Evolutionary conservation across 2,329 filamentous ascomycete genomes (phyloP), one percentile per base, ranked within the genome.

Genomic region (Amphichorda felina): DNA sequence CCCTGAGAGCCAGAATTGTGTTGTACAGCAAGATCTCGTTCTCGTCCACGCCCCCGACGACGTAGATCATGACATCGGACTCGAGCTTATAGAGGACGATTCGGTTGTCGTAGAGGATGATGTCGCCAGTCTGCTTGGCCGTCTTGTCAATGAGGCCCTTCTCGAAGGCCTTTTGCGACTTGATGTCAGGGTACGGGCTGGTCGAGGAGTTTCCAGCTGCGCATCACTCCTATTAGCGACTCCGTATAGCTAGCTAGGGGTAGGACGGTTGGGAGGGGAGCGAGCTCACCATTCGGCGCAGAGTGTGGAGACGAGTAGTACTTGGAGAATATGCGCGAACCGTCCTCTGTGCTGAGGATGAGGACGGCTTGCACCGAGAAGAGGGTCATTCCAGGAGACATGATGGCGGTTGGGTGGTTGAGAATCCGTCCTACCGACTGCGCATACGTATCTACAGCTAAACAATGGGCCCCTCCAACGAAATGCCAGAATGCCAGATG

Each of bases 21-120:
- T 89, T 94, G 67, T 95, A 96, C 35, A 98, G 72, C 57, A 98
- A 68, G 37, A 98, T 83, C 65, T 98, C 91, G 60, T 96, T 98
- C 72, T 98, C 91, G 36, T 95, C 86, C 36, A 84, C 72, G 37
- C 80, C 78, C 45, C 89, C 89, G 9, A 98, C 84, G 18, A 96
- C 82, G 57, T 96, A 96, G 54, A 77, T 75, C 82, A 95, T 95
- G 38, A 96, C 83, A 59, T 98, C 91, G 48, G 84, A 87, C 68
- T 98, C 91, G 66, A 82, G 82, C 76, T 98, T 98, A 71, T 95
- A 98, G 35, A 96, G 80, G 37, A 96, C 86, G 41, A 98, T 82
- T 50, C 86, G 78, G 64, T 93, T 93, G 63, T 98, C 91, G 64
- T 95, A 96, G 38, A 98, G 76, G 48, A 98, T 93, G 50, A 98